Percentiles rank a stretch among this genome's conserved stretches.
These are phyloP conservation scores for Vaccinium vitisidaea DNA, from an alignment of 148 eudicot species.

Conservation along the genomic window DNA sequence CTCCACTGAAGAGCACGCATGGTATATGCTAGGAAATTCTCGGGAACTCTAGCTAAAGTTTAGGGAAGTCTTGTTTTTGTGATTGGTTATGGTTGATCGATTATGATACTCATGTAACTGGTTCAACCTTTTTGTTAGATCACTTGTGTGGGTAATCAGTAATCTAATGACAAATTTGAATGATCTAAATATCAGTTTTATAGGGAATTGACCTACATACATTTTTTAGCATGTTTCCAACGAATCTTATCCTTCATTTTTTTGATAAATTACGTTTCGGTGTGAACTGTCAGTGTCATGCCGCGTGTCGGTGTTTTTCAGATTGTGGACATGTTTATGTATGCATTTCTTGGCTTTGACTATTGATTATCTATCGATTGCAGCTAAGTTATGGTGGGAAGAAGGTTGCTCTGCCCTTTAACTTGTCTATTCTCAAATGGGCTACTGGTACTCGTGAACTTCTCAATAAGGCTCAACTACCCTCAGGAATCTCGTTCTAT, in stretches of 20 bases:
- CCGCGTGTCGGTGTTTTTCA: neutral
- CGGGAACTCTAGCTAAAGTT: neutral
- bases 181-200: neutral
- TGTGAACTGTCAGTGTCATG: neutral
- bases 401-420: conserved; percentile 78
- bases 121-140: neutral
- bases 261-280: neutral
- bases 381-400: conserved; percentile 72
- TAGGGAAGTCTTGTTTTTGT: neutral
- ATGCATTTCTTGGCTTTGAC: conserved; percentile 5
- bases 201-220: neutral
- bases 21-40: neutral
- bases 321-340: neutral
- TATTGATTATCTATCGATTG: conserved; percentile 16
- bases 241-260: neutral
- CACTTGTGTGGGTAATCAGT: neutral
- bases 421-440: conserved; percentile 67
- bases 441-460: conserved; percentile 72
- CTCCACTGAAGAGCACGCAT: neutral
- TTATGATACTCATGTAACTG: neutral
- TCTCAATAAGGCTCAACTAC: conserved; percentile 59
- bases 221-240: neutral
- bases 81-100: neutral
- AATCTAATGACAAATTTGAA: neutral
- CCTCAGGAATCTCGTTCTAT: conserved; percentile 68